These are phyloP conservation scores for Suillus ampliporus DNA, from an alignment of 768 basidiomycete species.

Conservation along the genomic window DNA sequence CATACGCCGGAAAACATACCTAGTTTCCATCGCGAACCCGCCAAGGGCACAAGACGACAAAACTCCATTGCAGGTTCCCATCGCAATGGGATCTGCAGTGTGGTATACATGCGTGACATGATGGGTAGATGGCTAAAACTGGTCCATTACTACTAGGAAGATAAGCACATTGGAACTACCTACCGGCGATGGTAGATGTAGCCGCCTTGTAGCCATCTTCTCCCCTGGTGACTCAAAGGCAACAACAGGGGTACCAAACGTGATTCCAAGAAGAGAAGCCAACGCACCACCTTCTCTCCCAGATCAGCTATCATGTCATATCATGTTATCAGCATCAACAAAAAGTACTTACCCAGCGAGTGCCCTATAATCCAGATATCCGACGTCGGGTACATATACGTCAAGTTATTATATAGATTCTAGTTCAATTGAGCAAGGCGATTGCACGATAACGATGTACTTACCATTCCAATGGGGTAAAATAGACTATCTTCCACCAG, in stretches of 20 bases:
- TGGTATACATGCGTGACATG: constrained; percentile 93
- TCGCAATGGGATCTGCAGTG: constrained; percentile 93
- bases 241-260: constrained; percentile 89
- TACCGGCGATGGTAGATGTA: constrained; percentile 89
- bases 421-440: neutral
- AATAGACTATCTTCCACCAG: constrained; percentile 83
- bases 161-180: constrained; percentile 26
- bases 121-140: constrained; percentile 64
- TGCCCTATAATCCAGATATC: constrained; percentile 90
- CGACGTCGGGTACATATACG: constrained; percentile 89
- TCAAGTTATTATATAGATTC: constrained; percentile 94
- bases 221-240: constrained; percentile 93
- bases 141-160: neutral
- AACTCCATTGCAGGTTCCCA: constrained; percentile 85
- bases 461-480: constrained; percentile 87
- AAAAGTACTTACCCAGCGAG: constrained; percentile 59
- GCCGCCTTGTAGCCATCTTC: constrained; percentile 71
- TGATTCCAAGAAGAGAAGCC: constrained; percentile 81
- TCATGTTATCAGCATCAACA: no score
- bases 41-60: constrained; percentile 81
- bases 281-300: constrained; percentile 57
- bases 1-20: constrained; percentile 43
- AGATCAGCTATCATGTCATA: no score
- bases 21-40: constrained; percentile 89
- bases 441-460: constrained; percentile 32